Base-by-base conservation (phyloP, 345 rosid genomes). In the Eucalyptus regnans region DNA sequence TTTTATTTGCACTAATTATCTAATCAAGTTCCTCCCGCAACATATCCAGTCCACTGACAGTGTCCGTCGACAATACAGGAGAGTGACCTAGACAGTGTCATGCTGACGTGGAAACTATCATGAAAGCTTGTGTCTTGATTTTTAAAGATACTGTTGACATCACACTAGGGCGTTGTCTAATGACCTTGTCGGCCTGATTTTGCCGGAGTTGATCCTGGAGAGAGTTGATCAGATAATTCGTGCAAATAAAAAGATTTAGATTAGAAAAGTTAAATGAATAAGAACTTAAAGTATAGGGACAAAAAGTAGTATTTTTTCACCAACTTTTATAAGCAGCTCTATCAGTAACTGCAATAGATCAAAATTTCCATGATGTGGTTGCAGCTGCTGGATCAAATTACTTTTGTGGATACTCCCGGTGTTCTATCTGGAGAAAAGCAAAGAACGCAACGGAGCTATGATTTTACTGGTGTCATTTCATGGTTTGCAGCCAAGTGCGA, bases 401-500 rank as follows among this genome's bases (percentile, higher is more conserved):
- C 95, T n/a, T 93, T 97, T 87, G 98, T 98, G 87, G 99, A 96
- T 92, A 95, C 97, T 87, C 99, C 99, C 41, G 99, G 99, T 83
- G 99, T 95, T 92, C 92, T 98, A 83, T 96, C 98, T 12, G 98
- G 98, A 88, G 98, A 98, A 91, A 98, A 98, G 88, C 99, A 97
- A 92, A 89, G 98, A 87, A 95, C 96, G 33, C 96, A 94, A 44
- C 89, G 98, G 33, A 93, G 94, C 87, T 97, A 97, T 88, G 98
- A 97, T 86, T 98, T 97, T 90, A 98, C 99, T 18, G 99, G 98
- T 37, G 96, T 93, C 50, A 97, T 95, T 86, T 95, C 98, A 33
- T 98, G 99, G 99, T 97, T 96, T 90, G 99, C 99, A 84, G 95
- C 97, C 62, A 98, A 98, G 91, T 95, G 98, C 50, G 98, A 98